These are phyloP conservation scores for Rhizopus stolonifer DNA, from an alignment of 371 early-diverging fungal genomes.

Conservation along the genomic window DNA sequence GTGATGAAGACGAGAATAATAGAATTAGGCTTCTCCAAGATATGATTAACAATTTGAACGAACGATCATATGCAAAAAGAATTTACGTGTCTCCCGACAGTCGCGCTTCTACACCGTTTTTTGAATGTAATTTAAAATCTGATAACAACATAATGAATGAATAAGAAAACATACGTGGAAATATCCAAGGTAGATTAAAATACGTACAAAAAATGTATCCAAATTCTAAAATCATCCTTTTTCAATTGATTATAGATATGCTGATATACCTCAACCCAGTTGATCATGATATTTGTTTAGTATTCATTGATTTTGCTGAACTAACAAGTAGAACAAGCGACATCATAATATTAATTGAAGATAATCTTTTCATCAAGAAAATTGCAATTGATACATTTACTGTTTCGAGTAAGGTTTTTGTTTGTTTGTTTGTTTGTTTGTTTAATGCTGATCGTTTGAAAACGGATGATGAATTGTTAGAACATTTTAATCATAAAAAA, in stretches of 20 bases:
- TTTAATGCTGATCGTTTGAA: conserved; percentile 7
- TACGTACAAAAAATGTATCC: background rate
- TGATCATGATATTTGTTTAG: conserved; percentile 19
- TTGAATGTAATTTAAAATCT: conserved; percentile 4
- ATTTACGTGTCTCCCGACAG: conserved; percentile 9
- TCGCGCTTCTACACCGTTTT: conserved; percentile 9
- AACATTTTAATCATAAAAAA: conserved; percentile 4
- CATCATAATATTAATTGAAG: conserved; percentile 4
- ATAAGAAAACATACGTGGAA: conserved; percentile 4
- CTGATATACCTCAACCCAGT: conserved; percentile 12
- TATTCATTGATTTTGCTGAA: conserved; percentile 19
- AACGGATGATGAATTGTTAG: conserved; percentile 3
- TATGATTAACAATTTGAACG: conserved; percentile 10
- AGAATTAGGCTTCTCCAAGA: conserved; percentile 8
- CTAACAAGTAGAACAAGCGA: conserved; percentile 1
- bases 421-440: no score
- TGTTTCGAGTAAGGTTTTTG: conserved; percentile 4
- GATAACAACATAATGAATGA: conserved; percentile 5
- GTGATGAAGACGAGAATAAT: conserved; percentile 3
- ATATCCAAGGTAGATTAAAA: conserved; percentile 3
- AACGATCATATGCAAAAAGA: conserved; percentile 2
- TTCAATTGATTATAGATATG: conserved; percentile 21
- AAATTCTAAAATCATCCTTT: conserved; percentile 7
- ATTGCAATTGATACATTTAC: conserved; percentile 12
- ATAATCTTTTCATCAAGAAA: conserved; percentile 1